These are phyloP conservation scores for Cladophialophora immunda DNA, from an alignment of 2,329 filamentous ascomycete species.

Conservation along the genomic window DNA sequence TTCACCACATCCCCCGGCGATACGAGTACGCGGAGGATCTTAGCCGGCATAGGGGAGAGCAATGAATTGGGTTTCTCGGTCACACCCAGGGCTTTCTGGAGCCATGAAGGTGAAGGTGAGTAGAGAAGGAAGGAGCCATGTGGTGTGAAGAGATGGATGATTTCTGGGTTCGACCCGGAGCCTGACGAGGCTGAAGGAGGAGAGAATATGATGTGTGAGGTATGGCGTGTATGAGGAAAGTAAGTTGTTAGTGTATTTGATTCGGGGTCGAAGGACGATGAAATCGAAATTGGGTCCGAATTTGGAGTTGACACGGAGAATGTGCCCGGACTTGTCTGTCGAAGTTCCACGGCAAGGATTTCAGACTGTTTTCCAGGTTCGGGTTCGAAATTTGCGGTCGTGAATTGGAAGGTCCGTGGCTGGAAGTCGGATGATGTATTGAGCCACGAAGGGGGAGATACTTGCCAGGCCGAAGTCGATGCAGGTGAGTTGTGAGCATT, in stretches of 20 bases:
- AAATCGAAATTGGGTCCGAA: slow-evolving; percentile 53
- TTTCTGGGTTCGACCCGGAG: slow-evolving; percentile 46
- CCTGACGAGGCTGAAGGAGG: slow-evolving; percentile 12
- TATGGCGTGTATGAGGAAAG: slow-evolving; percentile 81
- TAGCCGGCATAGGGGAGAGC: slow-evolving; percentile 95
- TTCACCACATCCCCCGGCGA: slow-evolving; percentile 80
- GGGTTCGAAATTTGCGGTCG: slow-evolving; percentile 35
- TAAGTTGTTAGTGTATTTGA: slow-evolving; percentile 72
- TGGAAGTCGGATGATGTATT: slow-evolving; percentile 38
- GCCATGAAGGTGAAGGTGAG: slow-evolving; percentile 74
- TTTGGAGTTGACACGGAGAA: slow-evolving; percentile 60
- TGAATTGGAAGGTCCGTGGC: slow-evolving; percentile 40
- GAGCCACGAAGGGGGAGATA: slow-evolving; percentile 37
- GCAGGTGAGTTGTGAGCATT: slow-evolving; percentile 1
- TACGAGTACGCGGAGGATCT: slow-evolving; percentile 90
- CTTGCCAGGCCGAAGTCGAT: background rate
- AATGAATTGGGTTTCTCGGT: slow-evolving; percentile 85
- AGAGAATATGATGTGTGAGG: slow-evolving; percentile 74
- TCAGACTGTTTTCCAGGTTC: slow-evolving; percentile 36
- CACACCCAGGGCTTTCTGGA: slow-evolving; percentile 83
- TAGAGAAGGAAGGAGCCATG: slow-evolving; percentile 66
- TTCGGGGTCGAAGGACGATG: slow-evolving; percentile 56
- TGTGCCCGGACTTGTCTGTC: slow-evolving; percentile 57
- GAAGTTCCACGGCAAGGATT: slow-evolving; percentile 55
- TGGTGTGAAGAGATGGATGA: slow-evolving; percentile 78